Evolutionary conservation across 148 eudicot genomes (phyloP), one percentile per base, ranked within the genome.

Genomic region (Dianthus caryophyllus): DNA sequence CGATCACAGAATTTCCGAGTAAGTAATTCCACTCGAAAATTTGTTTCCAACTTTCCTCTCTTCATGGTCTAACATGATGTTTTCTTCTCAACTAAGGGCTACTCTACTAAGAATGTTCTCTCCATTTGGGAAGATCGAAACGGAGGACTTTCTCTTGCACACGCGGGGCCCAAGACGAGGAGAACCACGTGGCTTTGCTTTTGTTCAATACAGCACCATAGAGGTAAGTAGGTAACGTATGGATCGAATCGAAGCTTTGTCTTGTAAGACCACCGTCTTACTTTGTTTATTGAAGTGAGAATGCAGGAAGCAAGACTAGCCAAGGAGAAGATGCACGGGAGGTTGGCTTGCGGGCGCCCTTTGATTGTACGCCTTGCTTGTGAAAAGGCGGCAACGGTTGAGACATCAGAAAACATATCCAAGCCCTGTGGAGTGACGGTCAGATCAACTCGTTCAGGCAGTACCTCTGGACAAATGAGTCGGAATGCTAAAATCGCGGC

Each of bases 131-230:
- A 87, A 85, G 78, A 89, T 92, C n/a, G 79, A 89, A 67, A 85
- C 94, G 0, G 96, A 87, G 70, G 96, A 89, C 80, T 89, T 85
- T 69, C 73, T 92, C 68, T 84, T 89, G 91, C 97, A 92, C 66
- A 89, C 88, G 52, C 93, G 91, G 51, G 97, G 97, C 47, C 93
- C 94, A 7, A 89, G 80, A 62, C 90, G 97, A 73, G 97, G 97
- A 41, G 89, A 87, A 66, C 97, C 97, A 58, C 96, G 96, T 71
- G 97, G 97, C 33, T 92, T 82, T 82, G 97, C 97, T 66, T 92
- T 92, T 61, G 69, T 92, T 64, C 94, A 92, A 79, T 92, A 84
- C 66, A 80, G 85, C 66, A 74, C 87, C 12, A 87, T 79, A 81
- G 93, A 87, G 96, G 97, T 84, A 84, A 64, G 78, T 66, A 50